Conservation (phyloP, 768 basidiomycete genomes). For the Trametes coccinea region DNA sequence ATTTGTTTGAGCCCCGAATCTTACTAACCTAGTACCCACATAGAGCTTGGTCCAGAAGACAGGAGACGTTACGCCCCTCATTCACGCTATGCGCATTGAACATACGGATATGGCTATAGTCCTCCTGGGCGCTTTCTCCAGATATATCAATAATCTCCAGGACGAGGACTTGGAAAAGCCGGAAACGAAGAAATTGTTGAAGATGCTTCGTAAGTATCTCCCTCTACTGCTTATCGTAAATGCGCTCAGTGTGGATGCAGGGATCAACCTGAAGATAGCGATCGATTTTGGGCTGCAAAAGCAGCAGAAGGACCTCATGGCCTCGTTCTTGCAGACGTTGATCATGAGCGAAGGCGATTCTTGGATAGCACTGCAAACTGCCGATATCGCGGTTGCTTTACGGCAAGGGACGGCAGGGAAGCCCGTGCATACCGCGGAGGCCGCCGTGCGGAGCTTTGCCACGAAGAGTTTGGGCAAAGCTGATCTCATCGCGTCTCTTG, state of each 20-base stretch:
- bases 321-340: slow-evolving; percentile 91
- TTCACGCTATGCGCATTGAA: slow-evolving; percentile 87
- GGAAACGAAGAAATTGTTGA: slow-evolving; percentile 70
- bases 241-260: slow-evolving; percentile 33
- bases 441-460: slow-evolving; percentile 82
- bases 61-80: slow-evolving; percentile 83
- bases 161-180: slow-evolving; percentile 72
- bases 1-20: too few species aligned
- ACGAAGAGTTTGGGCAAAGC: slow-evolving; percentile 83
- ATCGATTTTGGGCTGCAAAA: slow-evolving; percentile 86
- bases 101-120: slow-evolving; percentile 85
- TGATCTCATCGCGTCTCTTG: slow-evolving; percentile 74
- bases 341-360: slow-evolving; percentile 96
- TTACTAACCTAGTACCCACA: not conserved
- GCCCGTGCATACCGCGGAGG: slow-evolving; percentile 74
- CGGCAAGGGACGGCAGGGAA: slow-evolving; percentile 64
- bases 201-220: slow-evolving; percentile 65
- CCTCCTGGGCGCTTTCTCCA: slow-evolving; percentile 85
- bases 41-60: slow-evolving; percentile 82
- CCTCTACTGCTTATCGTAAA: not conserved
- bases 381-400: slow-evolving; percentile 68
- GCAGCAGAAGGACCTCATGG: slow-evolving; percentile 80
- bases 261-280: slow-evolving; percentile 85
- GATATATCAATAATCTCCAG: slow-evolving; percentile 87
- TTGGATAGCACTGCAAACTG: slow-evolving; percentile 77